Evolutionary conservation across 78 protist genomes (phyloP).

Genomic region (Guillardia theta): DNA sequence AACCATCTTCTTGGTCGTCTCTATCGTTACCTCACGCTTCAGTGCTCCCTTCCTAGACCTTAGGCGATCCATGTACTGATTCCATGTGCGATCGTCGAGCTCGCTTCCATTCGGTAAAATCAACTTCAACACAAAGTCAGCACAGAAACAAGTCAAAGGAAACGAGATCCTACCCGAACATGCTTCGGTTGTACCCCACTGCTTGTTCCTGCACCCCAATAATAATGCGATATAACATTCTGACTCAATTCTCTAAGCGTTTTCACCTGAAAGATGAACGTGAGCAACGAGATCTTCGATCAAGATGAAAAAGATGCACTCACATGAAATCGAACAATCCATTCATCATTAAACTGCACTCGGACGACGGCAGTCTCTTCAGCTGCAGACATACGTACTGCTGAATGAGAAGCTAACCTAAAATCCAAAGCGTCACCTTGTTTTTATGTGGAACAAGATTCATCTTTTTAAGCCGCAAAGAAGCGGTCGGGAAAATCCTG

Average conservation of each 20-base stretch:
- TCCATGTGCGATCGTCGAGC: neutral
- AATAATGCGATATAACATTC: neutral
- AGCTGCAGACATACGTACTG: neutral
- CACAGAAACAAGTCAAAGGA: neutral
- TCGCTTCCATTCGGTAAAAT: neutral
- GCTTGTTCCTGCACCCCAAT: conserved; percentile 33
- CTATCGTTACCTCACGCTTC: conserved; percentile 8
- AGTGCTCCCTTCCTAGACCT: neutral
- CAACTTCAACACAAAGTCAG: neutral
- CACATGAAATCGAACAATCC: conserved; percentile 24
- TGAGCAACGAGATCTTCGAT: neutral
- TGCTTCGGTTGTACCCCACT: conserved; percentile 34
- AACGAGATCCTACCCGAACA: neutral
- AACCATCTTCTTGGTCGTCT: too few species aligned
- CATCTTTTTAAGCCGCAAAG: too few species aligned
- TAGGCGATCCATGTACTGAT: neutral
- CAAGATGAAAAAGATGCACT: too few species aligned
- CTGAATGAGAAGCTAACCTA: too few species aligned
- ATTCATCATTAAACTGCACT: conserved; percentile 29
- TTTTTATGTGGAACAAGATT: too few species aligned
- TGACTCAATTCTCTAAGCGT: neutral
- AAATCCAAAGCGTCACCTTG: too few species aligned
- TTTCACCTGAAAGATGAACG: neutral
- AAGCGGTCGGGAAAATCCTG: too few species aligned
- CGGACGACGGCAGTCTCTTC: neutral